A percentile compares a stretch with the other conserved stretches of the same genome.
These are phyloP conservation scores for Vitis labrusca DNA, from an alignment of 164 flowering plant species.

Conservation along the genomic window DNA sequence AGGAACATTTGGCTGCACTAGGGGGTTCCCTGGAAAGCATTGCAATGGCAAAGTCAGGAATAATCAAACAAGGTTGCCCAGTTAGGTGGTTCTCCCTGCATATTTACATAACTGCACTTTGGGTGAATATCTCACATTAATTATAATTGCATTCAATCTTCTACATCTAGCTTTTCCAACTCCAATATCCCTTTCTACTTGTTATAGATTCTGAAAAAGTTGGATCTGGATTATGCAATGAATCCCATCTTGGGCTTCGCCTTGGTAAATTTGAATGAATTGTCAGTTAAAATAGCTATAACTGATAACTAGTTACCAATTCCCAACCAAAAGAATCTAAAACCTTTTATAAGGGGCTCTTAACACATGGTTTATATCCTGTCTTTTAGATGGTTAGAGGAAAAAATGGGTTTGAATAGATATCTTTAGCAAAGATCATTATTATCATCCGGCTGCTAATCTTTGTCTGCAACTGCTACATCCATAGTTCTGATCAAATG, in stretches of 20 bases:
- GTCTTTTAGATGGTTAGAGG: too few relatives aligned
- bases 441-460: background rate
- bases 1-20: constrained; percentile 89
- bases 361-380: too few relatives aligned
- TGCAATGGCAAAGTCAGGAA: constrained; percentile 92
- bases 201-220: background rate
- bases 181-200: background rate
- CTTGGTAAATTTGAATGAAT: too few relatives aligned
- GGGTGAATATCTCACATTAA: background rate
- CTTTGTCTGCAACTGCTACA: background rate
- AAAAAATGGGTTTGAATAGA: too few relatives aligned
- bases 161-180: background rate
- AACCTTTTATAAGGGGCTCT: too few relatives aligned
- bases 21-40: constrained; percentile 95
- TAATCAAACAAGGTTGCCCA: constrained; percentile 83
- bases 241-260: too few relatives aligned
- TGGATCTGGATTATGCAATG: too few relatives aligned
- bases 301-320: too few relatives aligned
- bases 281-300: too few relatives aligned
- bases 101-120: background rate
- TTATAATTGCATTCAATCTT: background rate
- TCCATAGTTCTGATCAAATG: background rate
- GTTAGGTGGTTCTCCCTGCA: constrained; percentile 60
- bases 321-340: too few relatives aligned
- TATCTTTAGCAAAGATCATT: background rate